These are phyloP conservation scores for Gaeumannomyces tritici DNA, from an alignment of 2,329 filamentous ascomycete genomes.

Conservation along the genomic window DNA sequence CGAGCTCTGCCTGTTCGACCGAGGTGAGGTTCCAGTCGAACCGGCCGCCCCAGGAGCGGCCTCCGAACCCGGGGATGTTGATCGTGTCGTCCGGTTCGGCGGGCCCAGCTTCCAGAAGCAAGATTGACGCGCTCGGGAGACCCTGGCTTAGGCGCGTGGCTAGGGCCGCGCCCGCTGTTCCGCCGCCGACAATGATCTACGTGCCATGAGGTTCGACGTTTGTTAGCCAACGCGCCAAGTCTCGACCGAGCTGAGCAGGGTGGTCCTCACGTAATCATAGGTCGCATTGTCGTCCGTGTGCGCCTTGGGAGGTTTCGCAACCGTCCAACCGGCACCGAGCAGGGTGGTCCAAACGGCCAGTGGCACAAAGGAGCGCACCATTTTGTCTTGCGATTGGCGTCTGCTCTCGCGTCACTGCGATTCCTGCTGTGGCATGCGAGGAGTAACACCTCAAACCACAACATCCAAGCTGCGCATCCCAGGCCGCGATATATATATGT, in stretches of 20 bases:
- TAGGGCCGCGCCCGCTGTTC: slow-evolving; percentile 15
- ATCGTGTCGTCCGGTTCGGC: slow-evolving; percentile 14
- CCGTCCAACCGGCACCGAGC: not conserved
- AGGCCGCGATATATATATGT: no score
- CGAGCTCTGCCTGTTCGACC: slow-evolving; percentile 15
- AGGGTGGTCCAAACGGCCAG: not conserved
- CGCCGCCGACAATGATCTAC: slow-evolving; percentile 14
- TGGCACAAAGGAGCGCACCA: not conserved
- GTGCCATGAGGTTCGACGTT: no score
- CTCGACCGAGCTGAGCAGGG: not conserved
- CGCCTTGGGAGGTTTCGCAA: not conserved
- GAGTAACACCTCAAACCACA: not conserved
- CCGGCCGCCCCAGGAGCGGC: slow-evolving; percentile 12
- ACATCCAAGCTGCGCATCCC: not conserved
- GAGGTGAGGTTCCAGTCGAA: slow-evolving; percentile 31
- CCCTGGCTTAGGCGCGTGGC: slow-evolving; percentile 15
- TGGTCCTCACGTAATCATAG: not conserved
- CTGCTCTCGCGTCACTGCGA: not conserved
- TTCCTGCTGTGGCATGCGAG: not conserved
- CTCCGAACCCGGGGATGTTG: slow-evolving; percentile 17
- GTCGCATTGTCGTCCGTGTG: not conserved
- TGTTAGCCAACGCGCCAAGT: not conserved
- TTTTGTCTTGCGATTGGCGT: not conserved
- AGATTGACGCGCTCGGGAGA: slow-evolving; percentile 13
- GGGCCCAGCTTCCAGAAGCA: slow-evolving; percentile 21